phyloP scores from a whole-genome alignment of 73 alveolate genomes.

The Tetrahymena borealis region DNA sequence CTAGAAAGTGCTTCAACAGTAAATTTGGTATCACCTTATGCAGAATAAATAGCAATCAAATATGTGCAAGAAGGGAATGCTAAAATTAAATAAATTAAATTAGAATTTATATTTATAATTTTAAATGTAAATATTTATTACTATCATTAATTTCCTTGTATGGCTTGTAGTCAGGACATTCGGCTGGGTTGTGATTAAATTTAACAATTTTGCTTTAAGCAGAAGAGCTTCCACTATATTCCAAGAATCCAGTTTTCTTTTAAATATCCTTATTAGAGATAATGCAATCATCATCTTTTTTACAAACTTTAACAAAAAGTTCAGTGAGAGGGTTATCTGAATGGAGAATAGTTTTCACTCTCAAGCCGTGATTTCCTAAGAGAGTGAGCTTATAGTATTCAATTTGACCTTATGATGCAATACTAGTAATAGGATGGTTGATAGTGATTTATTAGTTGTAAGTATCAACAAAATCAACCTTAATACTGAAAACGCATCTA shows the following conservation, averaged over 20 bases:
- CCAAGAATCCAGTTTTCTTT: neutral
- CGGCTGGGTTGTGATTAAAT: neutral
- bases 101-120: neutral
- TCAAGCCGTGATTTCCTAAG: neutral
- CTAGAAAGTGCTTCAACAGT: neutral
- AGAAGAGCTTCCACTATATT: neutral
- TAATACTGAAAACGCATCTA: neutral
- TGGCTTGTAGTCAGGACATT: neutral
- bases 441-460: neutral
- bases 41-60: neutral
- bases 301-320: neutral
- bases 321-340: neutral
- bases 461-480: neutral
- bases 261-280: neutral
- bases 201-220: neutral
- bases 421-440: neutral
- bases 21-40: neutral
- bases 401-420: neutral
- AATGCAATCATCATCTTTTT: neutral
- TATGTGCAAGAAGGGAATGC: neutral
- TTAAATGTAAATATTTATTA: neutral
- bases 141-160: neutral
- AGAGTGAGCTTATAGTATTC: neutral
- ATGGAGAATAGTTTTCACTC: neutral
- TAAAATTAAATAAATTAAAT: neutral